Percentiles rank a stretch among this genome's conserved stretches.
Conservation (phyloP, 176 grass and related monocot species). For the Oryza glaberrima region DNA sequence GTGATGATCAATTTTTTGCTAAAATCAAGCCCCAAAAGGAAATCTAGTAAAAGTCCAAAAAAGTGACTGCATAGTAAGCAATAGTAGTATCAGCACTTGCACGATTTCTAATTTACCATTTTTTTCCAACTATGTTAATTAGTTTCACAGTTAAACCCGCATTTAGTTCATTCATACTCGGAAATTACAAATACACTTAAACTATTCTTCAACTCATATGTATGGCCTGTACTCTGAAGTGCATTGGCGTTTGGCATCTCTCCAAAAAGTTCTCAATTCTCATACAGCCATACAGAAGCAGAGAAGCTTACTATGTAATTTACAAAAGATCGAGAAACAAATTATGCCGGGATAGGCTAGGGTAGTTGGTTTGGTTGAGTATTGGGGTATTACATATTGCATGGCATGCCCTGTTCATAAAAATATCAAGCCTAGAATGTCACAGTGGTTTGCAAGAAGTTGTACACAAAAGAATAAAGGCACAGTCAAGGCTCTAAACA, state of each 20-base stretch:
- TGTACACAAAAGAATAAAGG: neutral
- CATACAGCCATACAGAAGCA: neutral
- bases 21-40: neutral
- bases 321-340: neutral
- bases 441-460: neutral
- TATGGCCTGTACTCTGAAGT: too few species aligned
- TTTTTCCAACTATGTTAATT: too few species aligned
- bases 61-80: too few species aligned
- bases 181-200: too few species aligned
- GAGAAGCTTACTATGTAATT: neutral
- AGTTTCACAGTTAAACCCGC: too few species aligned
- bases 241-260: too few species aligned
- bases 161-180: too few species aligned
- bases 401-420: slow-evolving; percentile 6
- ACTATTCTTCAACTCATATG: too few species aligned
- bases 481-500: neutral
- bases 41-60: neutral
- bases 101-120: too few species aligned
- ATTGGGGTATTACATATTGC: neutral
- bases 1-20: neutral
- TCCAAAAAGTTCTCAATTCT: too few species aligned
- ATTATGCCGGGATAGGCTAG: neutral
- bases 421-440: neutral
- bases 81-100: too few species aligned
- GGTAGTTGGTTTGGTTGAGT: neutral